A percentile compares a stretch with the other conserved stretches of the same genome.
Evolutionary conservation across 768 basidiomycete species (phyloP).

Genomic region (Mycena maculata): DNA sequence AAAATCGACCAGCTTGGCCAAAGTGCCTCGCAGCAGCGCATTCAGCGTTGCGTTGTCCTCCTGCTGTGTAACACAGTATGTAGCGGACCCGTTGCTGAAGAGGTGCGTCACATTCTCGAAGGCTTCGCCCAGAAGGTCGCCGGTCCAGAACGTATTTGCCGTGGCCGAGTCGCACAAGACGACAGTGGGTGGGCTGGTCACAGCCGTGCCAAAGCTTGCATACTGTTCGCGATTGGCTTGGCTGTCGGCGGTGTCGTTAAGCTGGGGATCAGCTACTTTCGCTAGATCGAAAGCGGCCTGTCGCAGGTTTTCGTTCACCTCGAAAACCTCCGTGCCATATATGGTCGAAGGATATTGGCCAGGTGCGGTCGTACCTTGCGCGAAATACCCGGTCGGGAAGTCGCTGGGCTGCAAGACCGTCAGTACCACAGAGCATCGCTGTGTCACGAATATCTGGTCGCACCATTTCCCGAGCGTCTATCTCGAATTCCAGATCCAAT

Average conservation of each 20-base stretch:
- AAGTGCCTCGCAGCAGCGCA: conserved; percentile 49
- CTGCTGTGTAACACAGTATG: conserved; percentile 49
- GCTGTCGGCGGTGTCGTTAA: conserved; percentile 3
- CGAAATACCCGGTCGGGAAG: conserved; percentile 48
- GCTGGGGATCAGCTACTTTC: conserved; percentile 34
- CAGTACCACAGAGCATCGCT: no score
- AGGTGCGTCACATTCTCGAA: conserved; percentile 39
- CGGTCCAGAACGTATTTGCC: conserved; percentile 48
- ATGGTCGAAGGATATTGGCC: conserved; percentile 34
- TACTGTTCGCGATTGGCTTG: conserved; percentile 20
- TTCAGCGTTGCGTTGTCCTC: conserved; percentile 57
- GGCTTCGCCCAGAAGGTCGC: conserved; percentile 46
- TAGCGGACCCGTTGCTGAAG: conserved; percentile 47
- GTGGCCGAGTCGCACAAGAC: conserved; percentile 44
- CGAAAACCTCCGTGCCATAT: conserved; percentile 51
- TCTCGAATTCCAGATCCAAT: conserved; percentile 50
- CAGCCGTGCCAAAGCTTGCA: conserved; percentile 34
- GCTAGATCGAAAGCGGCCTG: conserved; percentile 35
- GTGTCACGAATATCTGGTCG: no score
- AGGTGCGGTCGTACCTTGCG: conserved; percentile 42
- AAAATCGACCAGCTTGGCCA: conserved; percentile 49
- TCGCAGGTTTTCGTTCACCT: conserved; percentile 49
- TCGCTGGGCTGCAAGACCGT: no score
- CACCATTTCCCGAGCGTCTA: conserved; percentile 55
- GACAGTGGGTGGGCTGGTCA: conserved; percentile 41